Percentiles rank a stretch among this genome's conserved stretches.
phyloP scores from a whole-genome alignment of 768 basidiomycete species.

The Leccinum pellstonianum region DNA sequence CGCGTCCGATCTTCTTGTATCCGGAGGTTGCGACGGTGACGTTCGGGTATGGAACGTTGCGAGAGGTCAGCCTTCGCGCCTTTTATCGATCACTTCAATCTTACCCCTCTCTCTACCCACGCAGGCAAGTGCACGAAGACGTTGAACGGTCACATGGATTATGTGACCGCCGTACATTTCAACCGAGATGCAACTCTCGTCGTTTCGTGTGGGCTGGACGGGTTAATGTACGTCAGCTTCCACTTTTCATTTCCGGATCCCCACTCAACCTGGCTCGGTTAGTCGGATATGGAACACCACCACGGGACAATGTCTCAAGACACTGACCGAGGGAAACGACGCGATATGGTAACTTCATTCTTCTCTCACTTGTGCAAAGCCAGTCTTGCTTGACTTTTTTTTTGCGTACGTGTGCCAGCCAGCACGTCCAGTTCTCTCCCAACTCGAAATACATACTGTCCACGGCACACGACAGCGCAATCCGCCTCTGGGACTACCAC shows the following conservation, averaged over 20 bases:
- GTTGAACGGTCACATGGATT: slow-evolving; percentile 90
- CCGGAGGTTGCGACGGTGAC: slow-evolving; percentile 91
- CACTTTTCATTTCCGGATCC: slow-evolving; percentile 1
- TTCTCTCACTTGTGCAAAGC: no score
- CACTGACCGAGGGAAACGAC: slow-evolving; percentile 85
- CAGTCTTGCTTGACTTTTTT: background rate
- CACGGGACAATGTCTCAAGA: slow-evolving; percentile 94
- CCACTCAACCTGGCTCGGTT: background rate
- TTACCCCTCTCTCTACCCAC: background rate
- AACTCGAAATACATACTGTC: slow-evolving; percentile 95
- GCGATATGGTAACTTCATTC: slow-evolving; percentile 62
- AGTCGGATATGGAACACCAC: slow-evolving; percentile 96
- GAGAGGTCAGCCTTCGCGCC: slow-evolving; percentile 48
- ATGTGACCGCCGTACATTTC: slow-evolving; percentile 93
- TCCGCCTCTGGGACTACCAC: slow-evolving; percentile 95
- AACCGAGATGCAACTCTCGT: slow-evolving; percentile 89
- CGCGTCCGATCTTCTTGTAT: slow-evolving; percentile 83
- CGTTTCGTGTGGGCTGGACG: slow-evolving; percentile 89
- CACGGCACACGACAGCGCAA: slow-evolving; percentile 88
- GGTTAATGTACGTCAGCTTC: slow-evolving; percentile 72
- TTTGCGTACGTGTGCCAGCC: slow-evolving; percentile 41
- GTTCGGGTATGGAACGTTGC: slow-evolving; percentile 90
- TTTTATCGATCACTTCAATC: background rate
- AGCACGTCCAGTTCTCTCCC: slow-evolving; percentile 92
- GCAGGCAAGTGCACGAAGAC: slow-evolving; percentile 82